These are phyloP conservation scores for Neonectria ditissima DNA, from an alignment of 2,329 filamentous ascomycete genomes.

Conservation along the genomic window DNA sequence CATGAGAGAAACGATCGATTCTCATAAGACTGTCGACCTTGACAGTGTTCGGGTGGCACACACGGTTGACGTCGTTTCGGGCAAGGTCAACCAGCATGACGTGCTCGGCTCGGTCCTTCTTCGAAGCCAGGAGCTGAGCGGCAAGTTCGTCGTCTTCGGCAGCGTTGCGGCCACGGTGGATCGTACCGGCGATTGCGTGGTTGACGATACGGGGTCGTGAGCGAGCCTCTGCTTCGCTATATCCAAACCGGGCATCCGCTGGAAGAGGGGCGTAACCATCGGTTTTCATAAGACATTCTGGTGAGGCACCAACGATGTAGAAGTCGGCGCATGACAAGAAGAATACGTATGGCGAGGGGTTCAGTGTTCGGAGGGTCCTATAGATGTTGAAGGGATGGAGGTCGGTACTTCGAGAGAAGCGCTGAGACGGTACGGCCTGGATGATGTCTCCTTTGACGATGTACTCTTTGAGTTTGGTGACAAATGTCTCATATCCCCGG, in stretches of 20 bases:
- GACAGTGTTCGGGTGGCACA: constrained; percentile 90
- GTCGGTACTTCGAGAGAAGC: constrained; percentile 87
- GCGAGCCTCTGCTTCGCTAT: constrained; percentile 50
- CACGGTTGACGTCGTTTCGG: constrained; percentile 95
- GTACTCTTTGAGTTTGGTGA: constrained; percentile 87
- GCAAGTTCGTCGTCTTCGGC: constrained; percentile 81
- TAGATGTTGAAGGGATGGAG: constrained; percentile 99
- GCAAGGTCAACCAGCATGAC: constrained; percentile 98
- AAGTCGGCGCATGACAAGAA: constrained; percentile 93
- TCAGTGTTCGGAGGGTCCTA: constrained; percentile 94
- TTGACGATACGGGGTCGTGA: constrained; percentile 90
- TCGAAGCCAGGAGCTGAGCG: constrained; percentile 73
- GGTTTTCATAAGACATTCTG: constrained; percentile 91
- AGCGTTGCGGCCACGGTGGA: constrained; percentile 81
- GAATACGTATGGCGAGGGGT: constrained; percentile 97
- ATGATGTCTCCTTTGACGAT: constrained; percentile 95
- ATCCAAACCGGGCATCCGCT: constrained; percentile 42
- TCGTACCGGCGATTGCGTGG: constrained; percentile 96
- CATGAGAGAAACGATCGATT: constrained; percentile 93
- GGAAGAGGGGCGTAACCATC: constrained; percentile 43
- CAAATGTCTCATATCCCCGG: constrained; percentile 90
- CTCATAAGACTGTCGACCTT: constrained; percentile 95
- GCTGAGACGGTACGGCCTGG: constrained; percentile 95
- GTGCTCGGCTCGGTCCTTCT: constrained; percentile 92
- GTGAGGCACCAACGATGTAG: constrained; percentile 94